These are phyloP conservation scores for Apiospora rasikravindrae DNA, from an alignment of 2,329 filamentous ascomycete species.

Conservation along the genomic window DNA sequence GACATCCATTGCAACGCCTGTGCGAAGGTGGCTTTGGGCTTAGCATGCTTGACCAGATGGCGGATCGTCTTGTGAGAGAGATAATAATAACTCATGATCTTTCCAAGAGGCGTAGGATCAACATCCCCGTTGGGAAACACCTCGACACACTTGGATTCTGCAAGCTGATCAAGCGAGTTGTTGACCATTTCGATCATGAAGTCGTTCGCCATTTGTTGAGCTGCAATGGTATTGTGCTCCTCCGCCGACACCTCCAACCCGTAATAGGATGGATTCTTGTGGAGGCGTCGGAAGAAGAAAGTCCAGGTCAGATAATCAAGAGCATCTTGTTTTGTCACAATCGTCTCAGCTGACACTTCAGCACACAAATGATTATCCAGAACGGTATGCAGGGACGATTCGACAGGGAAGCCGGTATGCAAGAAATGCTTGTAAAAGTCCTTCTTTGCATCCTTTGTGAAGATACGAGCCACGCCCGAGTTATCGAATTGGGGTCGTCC, in stretches of 20 bases:
- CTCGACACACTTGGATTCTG: conserved; percentile 81
- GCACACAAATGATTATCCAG: conserved; percentile 96
- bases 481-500: conserved; percentile 96
- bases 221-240: conserved; percentile 85
- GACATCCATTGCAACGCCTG: conserved; percentile 93
- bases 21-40: conserved; percentile 75
- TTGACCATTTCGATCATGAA: conserved; percentile 95
- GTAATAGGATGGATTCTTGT: conserved; percentile 99
- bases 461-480: conserved; percentile 94
- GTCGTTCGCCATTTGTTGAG: conserved; percentile 87
- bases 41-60: conserved; percentile 77
- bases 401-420: conserved; percentile 96
- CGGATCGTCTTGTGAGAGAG: conserved; percentile 94
- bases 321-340: conserved; percentile 93
- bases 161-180: conserved; percentile 81
- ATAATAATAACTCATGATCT: conserved; percentile 99
- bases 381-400: conserved; percentile 94
- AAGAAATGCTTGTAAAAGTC: conserved; percentile 99
- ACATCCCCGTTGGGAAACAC: conserved; percentile 88
- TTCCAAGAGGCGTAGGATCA: conserved; percentile 87
- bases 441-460: conserved; percentile 97
- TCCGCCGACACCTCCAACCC: conserved; percentile 92
- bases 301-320: conserved; percentile 99
- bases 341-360: conserved; percentile 91
- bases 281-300: conserved; percentile 95